phyloP scores from a whole-genome alignment of 2,329 filamentous ascomycete genomes.

The Xylariaceae sp. region DNA sequence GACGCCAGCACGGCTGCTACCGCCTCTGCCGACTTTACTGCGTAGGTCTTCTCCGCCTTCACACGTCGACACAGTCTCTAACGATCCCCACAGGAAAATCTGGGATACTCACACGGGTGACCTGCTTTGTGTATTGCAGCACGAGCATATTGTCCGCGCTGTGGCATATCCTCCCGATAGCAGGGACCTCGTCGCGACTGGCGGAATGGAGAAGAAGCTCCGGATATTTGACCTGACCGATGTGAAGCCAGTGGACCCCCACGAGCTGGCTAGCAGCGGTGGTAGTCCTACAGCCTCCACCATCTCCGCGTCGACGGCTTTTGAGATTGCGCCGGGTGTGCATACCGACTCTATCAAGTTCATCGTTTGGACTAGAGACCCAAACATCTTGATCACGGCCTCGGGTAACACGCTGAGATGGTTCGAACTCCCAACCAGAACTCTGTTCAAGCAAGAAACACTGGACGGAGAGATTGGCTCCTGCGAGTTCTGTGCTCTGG shows the following conservation, averaged over 20 bases:
- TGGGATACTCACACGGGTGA: constrained; percentile 97
- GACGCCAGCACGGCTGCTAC: constrained; percentile 87
- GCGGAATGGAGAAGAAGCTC: constrained; percentile 93
- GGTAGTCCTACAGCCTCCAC: constrained; percentile 36
- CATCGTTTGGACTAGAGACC: constrained; percentile 87
- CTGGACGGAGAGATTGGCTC: constrained; percentile 85
- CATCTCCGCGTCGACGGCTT: constrained; percentile 58
- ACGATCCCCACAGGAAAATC: constrained; percentile 60
- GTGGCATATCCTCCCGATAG: constrained; percentile 82
- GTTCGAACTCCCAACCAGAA: constrained; percentile 80
- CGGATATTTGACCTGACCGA: constrained; percentile 83
- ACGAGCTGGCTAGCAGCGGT: constrained; percentile 29
- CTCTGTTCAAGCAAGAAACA: constrained; percentile 68
- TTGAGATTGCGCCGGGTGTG: constrained; percentile 80
- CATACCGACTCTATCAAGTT: constrained; percentile 91
- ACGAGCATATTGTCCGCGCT: constrained; percentile 91
- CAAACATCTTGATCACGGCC: constrained; percentile 84
- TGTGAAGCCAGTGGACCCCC: constrained; percentile 37
- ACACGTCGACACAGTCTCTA: constrained; percentile 1
- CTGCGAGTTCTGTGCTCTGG: constrained; percentile 76
- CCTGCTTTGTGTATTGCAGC: constrained; percentile 77
- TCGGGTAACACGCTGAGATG: constrained; percentile 89
- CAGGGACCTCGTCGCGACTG: constrained; percentile 82
- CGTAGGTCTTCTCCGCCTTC: constrained; percentile 48
- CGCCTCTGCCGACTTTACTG: constrained; percentile 91